phyloP scores from a whole-genome alignment of 2,329 filamentous ascomycete species.

The Colletotrichum graminicola region DNA sequence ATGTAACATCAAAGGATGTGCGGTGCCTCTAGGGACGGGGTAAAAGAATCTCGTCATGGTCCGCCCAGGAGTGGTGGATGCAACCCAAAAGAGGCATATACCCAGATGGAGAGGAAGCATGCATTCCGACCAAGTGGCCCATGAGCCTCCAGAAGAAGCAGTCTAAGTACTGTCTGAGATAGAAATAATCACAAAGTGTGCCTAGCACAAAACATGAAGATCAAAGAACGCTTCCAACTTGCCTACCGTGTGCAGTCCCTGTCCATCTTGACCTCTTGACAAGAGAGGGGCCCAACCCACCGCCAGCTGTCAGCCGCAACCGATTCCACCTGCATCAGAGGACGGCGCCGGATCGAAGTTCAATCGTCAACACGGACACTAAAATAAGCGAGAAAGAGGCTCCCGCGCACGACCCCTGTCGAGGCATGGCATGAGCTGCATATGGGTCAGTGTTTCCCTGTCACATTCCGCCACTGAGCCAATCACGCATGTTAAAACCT shows the following conservation, averaged over 20 bases:
- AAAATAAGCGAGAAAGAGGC: constrained; percentile 45
- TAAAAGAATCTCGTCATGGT: background rate
- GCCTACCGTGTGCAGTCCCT: too few species aligned
- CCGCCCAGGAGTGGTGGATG: background rate
- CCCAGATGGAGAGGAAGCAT: constrained; percentile 6
- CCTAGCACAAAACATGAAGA: background rate
- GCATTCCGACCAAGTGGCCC: background rate
- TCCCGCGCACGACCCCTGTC: constrained; percentile 42
- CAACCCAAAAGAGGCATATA: constrained; percentile 3
- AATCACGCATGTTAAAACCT: constrained; percentile 10
- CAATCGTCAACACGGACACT: constrained; percentile 42
- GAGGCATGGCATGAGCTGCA: constrained; percentile 41
- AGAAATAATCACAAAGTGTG: constrained; percentile 19
- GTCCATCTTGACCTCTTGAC: background rate
- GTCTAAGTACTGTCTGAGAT: background rate
- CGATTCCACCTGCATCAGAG: constrained; percentile 46
- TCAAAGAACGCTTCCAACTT: background rate
- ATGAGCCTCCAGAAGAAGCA: background rate
- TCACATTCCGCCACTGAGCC: constrained; percentile 2
- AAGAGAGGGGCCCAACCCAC: too few species aligned
- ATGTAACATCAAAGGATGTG: constrained; percentile 17
- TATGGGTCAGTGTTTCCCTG: constrained; percentile 34
- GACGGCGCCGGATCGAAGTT: constrained; percentile 31
- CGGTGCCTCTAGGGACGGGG: background rate
- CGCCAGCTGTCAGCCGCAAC: background rate